Conservation (phyloP, 2,329 filamentous ascomycete species). For the Myrmaecium sp. region DNA sequence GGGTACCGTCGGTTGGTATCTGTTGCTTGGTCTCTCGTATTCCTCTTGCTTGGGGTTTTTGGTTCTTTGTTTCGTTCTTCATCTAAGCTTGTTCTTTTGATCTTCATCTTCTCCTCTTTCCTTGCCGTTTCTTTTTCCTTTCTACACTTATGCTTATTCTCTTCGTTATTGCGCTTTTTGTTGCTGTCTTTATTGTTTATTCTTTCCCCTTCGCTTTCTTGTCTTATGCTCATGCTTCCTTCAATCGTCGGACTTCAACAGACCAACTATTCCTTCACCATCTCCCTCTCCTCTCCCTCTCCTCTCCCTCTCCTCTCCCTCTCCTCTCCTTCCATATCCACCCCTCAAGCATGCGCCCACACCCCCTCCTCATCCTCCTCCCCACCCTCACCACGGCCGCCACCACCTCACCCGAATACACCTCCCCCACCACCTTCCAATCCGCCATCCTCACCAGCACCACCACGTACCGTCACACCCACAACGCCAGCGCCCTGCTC, state of each 20-base stretch:
- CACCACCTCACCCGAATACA: conserved; percentile 17
- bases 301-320: not conserved
- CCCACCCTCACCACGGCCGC: not conserved
- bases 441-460: conserved; percentile 45
- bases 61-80: conserved; percentile 1
- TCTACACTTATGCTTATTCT: conserved; percentile 1
- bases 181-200: not conserved
- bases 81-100: not conserved
- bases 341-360: not conserved
- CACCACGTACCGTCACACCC: conserved; percentile 46
- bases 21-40: no score
- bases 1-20: no score
- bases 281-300: not conserved
- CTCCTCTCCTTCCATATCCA: not conserved
- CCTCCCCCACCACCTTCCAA: conserved; percentile 24
- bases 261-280: not conserved
- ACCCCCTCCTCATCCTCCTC: not conserved
- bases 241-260: not conserved
- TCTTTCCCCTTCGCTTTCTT: conserved; percentile 3
- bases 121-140: conserved; percentile 4
- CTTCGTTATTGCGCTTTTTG: not conserved
- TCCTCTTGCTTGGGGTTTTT: no score
- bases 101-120: not conserved
- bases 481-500: conserved; percentile 39
- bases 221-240: no score